Percentiles rank a stretch among this genome's conserved stretches.
phyloP scores from a whole-genome alignment of 805 yeast genomes.

The Cyberlindnera petersonii region DNA sequence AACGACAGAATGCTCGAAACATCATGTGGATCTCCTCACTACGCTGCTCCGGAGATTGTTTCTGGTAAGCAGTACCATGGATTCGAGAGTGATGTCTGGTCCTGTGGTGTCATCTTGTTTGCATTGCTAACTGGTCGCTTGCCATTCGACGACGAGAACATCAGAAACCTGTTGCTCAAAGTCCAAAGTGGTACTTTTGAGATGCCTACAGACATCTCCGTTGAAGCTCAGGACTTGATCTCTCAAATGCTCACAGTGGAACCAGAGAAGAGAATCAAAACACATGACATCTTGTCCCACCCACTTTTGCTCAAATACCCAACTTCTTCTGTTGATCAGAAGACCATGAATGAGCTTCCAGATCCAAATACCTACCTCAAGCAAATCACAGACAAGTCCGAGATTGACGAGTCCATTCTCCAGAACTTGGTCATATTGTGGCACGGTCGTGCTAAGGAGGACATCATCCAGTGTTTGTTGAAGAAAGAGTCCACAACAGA shows the following conservation, averaged over 20 bases:
- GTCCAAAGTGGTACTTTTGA: slow-evolving; percentile 74
- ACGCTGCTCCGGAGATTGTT: slow-evolving; percentile 85
- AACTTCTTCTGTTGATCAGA: slow-evolving; percentile 21
- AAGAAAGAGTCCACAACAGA: slow-evolving; percentile 62
- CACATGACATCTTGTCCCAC: slow-evolving; percentile 65
- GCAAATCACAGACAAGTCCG: slow-evolving; percentile 31
- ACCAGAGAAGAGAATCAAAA: slow-evolving; percentile 67
- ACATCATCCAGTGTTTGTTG: slow-evolving; percentile 51
- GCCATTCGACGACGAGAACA: slow-evolving; percentile 81
- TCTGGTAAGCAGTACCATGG: slow-evolving; percentile 77
- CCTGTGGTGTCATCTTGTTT: slow-evolving; percentile 79
- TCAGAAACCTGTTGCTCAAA: slow-evolving; percentile 62
- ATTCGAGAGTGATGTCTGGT: slow-evolving; percentile 84
- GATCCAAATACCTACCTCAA: slow-evolving; percentile 28
- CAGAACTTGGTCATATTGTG: slow-evolving; percentile 73
- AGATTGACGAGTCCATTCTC: slow-evolving; percentile 69
- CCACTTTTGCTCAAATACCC: slow-evolving; percentile 73
- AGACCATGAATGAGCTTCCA: slow-evolving; percentile 30
- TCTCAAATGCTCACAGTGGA: slow-evolving; percentile 62
- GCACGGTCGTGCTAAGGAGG: slow-evolving; percentile 68
- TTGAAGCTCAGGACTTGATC: slow-evolving; percentile 66
- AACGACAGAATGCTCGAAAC: slow-evolving; percentile 70
- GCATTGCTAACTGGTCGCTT: slow-evolving; percentile 76
- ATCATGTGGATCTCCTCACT: slow-evolving; percentile 85
- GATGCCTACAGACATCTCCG: slow-evolving; percentile 61